Evolutionary conservation across 495 filamentous ascomycete genomes (phyloP), one percentile per base, ranked within the genome.

Genomic region (Apiosordaria backusii): DNA sequence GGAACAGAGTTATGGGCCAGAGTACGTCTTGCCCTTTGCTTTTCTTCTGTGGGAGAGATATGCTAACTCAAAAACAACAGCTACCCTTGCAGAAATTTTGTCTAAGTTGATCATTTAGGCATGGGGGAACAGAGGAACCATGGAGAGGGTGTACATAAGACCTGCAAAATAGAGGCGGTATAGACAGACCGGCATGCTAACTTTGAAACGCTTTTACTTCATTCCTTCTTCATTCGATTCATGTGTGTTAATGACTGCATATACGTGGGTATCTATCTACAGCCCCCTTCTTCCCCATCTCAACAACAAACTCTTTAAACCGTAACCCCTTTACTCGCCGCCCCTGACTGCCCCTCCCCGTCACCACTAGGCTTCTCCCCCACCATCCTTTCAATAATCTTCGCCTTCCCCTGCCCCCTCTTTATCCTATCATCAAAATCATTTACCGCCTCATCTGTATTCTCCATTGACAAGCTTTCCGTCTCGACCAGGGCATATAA

Each of bases 401-500:
- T 94, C 1, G 84, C 83, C 72, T 94, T 94, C n/a, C 87, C 86
- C 61, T 88, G 80, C 10, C 92, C 93, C 68, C 89, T 84, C 78
- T 90, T 92, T 61, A 95, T 68, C 40, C 93, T 82, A 74, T 95
- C 91, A 68, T 97, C 92, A 66, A 93, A 90, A 70, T 94, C 91
- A 24, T 88, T 87, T 21, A 97, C 90, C 4, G 90, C 87, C 55
- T 93, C 92, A 69, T 97, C 93, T 1, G 83, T 89, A 71, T 97
- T 97, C 58, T 86, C 79, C 29, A 87, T 91, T 6, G 87, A 87
- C 13, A 97, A 74, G 18, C 86, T 93, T n/a, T 86, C 87, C 0
- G 90, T 88, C 67, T 96, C 92, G 1, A 88, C 85, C n/a, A 97
- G 78, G 54, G 88, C 90, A 64, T 90, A 83, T 4, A 97, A 82